Evolutionary conservation across 1,284 basidiomycete species (phyloP).

Genomic region (Gymnopus androsaceus): DNA sequence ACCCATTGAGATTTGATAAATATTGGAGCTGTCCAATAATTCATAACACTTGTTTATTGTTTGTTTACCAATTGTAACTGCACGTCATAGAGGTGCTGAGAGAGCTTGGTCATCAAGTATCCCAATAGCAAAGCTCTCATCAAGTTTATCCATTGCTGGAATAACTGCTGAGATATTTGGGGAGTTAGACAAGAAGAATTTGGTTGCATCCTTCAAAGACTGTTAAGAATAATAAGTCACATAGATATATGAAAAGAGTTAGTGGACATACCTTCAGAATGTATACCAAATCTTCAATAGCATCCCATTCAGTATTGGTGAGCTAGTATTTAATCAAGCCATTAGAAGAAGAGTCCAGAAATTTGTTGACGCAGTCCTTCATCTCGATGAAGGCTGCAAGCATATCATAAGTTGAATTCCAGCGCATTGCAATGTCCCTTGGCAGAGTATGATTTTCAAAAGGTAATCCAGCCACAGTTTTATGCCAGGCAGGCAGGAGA

Average conservation of each 20-base stretch:
- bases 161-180: slow-evolving; percentile 28
- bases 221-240: neutral
- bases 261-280: slow-evolving; percentile 20
- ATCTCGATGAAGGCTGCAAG: slow-evolving; percentile 20
- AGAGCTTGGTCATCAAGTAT: slow-evolving; percentile 3
- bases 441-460: slow-evolving; percentile 19
- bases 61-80: slow-evolving; percentile 23
- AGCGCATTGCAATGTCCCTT: slow-evolving; percentile 20
- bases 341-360: slow-evolving; percentile 14
- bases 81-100: slow-evolving; percentile 19
- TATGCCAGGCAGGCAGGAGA: slow-evolving; percentile 33
- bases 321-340: slow-evolving; percentile 17
- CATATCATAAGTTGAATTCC: slow-evolving; percentile 25
- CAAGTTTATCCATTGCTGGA: slow-evolving; percentile 31
- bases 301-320: slow-evolving; percentile 19
- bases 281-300: slow-evolving; percentile 13
- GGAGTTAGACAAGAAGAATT: slow-evolving; percentile 24
- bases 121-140: slow-evolving; percentile 4
- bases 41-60: slow-evolving; percentile 31
- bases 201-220: slow-evolving; percentile 26
- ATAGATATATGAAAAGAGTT: neutral
- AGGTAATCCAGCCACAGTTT: slow-evolving; percentile 18
- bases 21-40: slow-evolving; percentile 26
- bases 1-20: slow-evolving; percentile 27
- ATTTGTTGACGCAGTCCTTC: slow-evolving; percentile 9